Conservation (phyloP, 257 asterid species). For the Solanum gandarillasii region DNA sequence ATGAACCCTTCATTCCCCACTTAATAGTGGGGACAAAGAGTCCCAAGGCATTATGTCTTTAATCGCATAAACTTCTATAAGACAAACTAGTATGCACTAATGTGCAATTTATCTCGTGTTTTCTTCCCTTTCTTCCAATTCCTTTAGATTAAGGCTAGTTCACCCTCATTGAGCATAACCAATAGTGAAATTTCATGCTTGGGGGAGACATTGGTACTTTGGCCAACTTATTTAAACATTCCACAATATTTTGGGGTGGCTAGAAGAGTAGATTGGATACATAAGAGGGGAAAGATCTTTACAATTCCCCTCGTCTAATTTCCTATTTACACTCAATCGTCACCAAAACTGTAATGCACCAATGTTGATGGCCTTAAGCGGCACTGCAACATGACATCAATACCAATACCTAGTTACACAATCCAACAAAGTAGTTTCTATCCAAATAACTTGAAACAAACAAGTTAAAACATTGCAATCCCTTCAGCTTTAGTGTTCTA, state of each 20-base stretch:
- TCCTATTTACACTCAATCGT: background rate
- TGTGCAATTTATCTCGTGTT: background rate
- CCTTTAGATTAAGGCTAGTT: background rate
- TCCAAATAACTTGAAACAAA: background rate
- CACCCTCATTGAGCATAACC: background rate
- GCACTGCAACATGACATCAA: background rate
- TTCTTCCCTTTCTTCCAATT: background rate
- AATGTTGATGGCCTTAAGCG: background rate
- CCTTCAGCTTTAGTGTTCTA: background rate
- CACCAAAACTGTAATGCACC: background rate
- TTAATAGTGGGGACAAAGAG: background rate
- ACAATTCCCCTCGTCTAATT: background rate
- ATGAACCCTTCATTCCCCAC: background rate
- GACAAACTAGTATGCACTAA: background rate
- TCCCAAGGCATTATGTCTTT: background rate
- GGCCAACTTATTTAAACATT: background rate
- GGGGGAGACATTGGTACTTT: background rate
- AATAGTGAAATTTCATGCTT: background rate
- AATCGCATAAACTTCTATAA: background rate
- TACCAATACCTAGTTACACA: background rate
- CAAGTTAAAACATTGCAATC: background rate
- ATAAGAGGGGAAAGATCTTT: background rate
- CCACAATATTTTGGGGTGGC: background rate
- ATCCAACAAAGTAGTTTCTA: background rate
- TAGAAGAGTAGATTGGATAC: background rate